A percentile compares a stretch with the other conserved stretches of the same genome.
These are phyloP conservation scores for Penicillium sp. DNA, from an alignment of 2,329 filamentous ascomycete genomes.

Conservation along the genomic window DNA sequence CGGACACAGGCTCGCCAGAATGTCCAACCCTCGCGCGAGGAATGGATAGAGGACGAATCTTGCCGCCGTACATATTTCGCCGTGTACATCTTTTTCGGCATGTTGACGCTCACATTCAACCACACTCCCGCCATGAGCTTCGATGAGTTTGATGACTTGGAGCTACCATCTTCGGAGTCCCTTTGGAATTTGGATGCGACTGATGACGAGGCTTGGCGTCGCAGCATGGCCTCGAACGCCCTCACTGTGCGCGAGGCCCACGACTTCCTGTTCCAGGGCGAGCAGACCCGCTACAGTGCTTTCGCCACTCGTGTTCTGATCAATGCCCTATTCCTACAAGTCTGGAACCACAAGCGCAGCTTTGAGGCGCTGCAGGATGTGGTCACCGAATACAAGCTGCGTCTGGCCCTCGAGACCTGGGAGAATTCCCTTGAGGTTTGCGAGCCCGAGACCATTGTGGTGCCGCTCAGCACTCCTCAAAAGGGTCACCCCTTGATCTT, in stretches of 20 bases:
- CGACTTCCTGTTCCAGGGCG: constrained; percentile 92
- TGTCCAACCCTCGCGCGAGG: constrained; percentile 70
- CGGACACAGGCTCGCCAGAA: constrained; percentile 83
- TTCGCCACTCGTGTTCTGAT: constrained; percentile 98
- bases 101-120: constrained; percentile 93
- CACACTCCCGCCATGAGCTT: constrained; percentile 97
- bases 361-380: constrained; percentile 97
- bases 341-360: constrained; percentile 98
- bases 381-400: constrained; percentile 96
- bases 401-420: constrained; percentile 96
- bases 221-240: constrained; percentile 67
- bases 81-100: constrained; percentile 97
- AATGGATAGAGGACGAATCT: constrained; percentile 97
- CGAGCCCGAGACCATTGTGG: constrained; percentile 83
- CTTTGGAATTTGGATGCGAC: constrained; percentile 83
- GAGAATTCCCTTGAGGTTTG: constrained; percentile 92
- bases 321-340: constrained; percentile 95
- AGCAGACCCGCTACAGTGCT: constrained; percentile 85
- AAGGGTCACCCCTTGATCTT: constrained; percentile 95
- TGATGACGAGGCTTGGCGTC: constrained; percentile 81
- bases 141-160: constrained; percentile 93
- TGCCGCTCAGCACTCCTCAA: constrained; percentile 89
- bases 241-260: constrained; percentile 93
- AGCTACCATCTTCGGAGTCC: constrained; percentile 88
- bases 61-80: constrained; percentile 96